Base-by-base conservation (phyloP, 2,329 filamentous ascomycete genomes). In the Trichoderma koningii region DNA sequence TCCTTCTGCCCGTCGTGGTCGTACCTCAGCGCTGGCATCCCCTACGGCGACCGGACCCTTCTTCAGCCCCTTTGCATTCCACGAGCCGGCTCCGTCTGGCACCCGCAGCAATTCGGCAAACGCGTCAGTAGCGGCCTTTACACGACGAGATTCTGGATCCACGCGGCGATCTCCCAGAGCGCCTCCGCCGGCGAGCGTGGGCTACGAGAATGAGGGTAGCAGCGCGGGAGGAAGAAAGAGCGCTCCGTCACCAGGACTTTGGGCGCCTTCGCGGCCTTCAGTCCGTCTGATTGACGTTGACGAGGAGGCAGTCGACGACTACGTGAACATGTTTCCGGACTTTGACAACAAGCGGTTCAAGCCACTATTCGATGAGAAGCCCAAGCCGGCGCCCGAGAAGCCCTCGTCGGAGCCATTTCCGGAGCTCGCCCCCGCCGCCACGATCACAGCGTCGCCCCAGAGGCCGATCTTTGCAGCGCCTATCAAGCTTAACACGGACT, bases 261-360 rank as follows among this genome's bases (percentile, higher is more conserved):
- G 76, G 75, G 68, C 76, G 3, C 74, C 75, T 7, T 70, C 73
- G 2, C 74, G 76, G 5, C 80, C 79, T 3, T 77, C 78, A 1
- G 70, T 79, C 23, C 81, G 82, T 7, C 73, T 81, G 23, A 77
- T 76, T 77, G 74, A 82, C 15, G 76, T 79, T 7, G 80, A 82
- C 21, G 80, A 83, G 3, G 76, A 80, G 15, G 66, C 55, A 17
- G 67, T 70, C 38, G 82, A 84, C 2, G 80, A 83, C n/a, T 79
- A 83, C 42, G 80, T 83, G 55, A 73, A 78, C 56, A 78, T 85
- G 70, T 76, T 85, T 5, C 78, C 84, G 2, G 81, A 85, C 70
- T 85, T 87, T 71, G 80, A 80, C 53, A 76, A 78, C 63, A 77
- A 75, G 67, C 76, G 67, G 6, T 76, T 77, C 61, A 68, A 71